phyloP scores from a whole-genome alignment of 1,139 yeast genomes.

The Suhomyces coccinellae region DNA sequence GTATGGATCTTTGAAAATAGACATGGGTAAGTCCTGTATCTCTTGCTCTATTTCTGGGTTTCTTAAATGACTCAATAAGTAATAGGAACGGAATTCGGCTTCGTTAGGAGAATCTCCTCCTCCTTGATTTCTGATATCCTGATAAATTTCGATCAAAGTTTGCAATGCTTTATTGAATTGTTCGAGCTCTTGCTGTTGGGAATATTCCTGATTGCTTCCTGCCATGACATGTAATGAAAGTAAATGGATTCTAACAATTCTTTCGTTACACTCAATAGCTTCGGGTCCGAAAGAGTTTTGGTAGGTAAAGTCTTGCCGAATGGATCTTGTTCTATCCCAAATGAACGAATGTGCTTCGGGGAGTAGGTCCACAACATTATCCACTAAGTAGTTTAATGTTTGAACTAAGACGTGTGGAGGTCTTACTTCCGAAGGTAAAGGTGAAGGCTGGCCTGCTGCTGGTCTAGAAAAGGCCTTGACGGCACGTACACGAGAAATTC shows the following conservation, averaged over 20 bases:
- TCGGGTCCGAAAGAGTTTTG: conserved; percentile 94
- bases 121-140: conserved; percentile 72
- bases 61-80: conserved; percentile 72
- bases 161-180: conserved; percentile 91
- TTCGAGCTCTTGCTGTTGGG: conserved; percentile 93
- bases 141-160: conserved; percentile 84
- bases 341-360: conserved; percentile 89
- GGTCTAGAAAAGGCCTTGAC: conserved; percentile 95
- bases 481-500: conserved; percentile 63
- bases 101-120: conserved; percentile 79
- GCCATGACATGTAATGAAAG: conserved; percentile 86
- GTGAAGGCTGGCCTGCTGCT: conserved; percentile 98
- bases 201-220: conserved; percentile 70
- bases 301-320: conserved; percentile 94
- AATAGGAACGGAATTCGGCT: conserved; percentile 91
- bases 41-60: conserved; percentile 86
- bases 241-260: conserved; percentile 86
- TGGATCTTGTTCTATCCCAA: conserved; percentile 99
- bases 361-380: conserved; percentile 58
- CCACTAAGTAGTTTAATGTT: conserved; percentile 71
- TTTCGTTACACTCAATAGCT: conserved; percentile 89
- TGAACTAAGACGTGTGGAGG: conserved; percentile 75
- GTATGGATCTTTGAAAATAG: conserved; percentile 52
- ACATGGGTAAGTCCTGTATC: conserved; percentile 64
- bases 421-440: conserved; percentile 94